Base-by-base conservation (phyloP, 345 rosid genomes). In the Salix suchowensis region DNA sequence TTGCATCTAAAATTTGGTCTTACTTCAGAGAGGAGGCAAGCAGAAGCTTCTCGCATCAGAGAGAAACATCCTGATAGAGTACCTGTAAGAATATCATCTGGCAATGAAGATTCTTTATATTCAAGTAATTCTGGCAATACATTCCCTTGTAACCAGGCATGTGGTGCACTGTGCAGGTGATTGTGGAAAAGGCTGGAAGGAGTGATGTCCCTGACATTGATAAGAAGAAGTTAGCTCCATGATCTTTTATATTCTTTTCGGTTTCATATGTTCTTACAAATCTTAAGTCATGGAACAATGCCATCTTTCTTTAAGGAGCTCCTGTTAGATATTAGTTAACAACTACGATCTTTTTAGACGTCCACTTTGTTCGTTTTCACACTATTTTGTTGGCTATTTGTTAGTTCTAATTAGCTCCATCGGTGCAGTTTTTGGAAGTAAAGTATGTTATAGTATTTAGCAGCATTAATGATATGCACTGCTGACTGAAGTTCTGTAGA, bases 201-300 rank as follows among this genome's bases (percentile, higher is more conserved):
- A 88, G 91, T 78, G 96, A 96, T 83, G 88, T 93, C 68, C 98
- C 99, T 74, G 97, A 96, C 61, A 96, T 96, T 81, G 98, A 93
- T 81, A 96, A 96, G 86, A 93, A 93, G 80, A 96, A 96, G 99
- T 96, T 74, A 87, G 97, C 87, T 23, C 36, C 71, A 69, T 66
- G 46, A 65, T 21, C 67, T 10, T 19, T 76, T 8, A 26, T n/a
- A 2, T 39, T 28, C 61, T 23, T 9, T 52, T 23, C 12, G 4
- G 8, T 77, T 61, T 77, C 68, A 28, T 40, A 42, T 58, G 21
- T 2, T 34, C 18, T 39, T 62, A 1, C 30, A 61, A 1, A 39
- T 13, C 46, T 23, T 23, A 15, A 18, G 62, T 28, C 65, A n/a
- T 32, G 6, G 15, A 13, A 74, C 39, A 16, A 48, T 32, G 14